Base-by-base conservation (phyloP, 352 stramenopile species). In the Phytophthora sojae region DNA sequence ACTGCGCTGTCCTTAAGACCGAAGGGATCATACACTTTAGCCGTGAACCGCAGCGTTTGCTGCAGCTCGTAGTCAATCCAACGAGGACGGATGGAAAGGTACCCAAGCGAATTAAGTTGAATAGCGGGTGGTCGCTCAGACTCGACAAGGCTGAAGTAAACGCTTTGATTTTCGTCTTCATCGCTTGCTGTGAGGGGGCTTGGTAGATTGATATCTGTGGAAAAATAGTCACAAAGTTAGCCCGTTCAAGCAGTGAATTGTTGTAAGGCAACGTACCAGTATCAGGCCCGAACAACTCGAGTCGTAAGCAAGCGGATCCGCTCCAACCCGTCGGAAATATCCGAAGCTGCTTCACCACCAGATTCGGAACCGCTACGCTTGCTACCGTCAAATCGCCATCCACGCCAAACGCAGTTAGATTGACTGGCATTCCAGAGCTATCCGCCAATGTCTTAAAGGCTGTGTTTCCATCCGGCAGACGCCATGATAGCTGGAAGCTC, bases 211-310 rank as follows among this genome's bases (percentile, higher is more conserved):
- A 57, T 30, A 19, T 75, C 71, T 77, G 26, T 6, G 17, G 17
- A 1, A 0, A 32, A 21, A 21, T 21, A 21, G 0, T 21, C 21
- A 21, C 21, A 21, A 21, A 21, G 21, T 21, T 1, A 21, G 21
- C 21, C 21, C 21, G 0, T 21, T 21, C 21, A 21, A 21, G 21
- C 21, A 21, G 21, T 21, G 21, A 21, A 21, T 21, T 21, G 21
- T 21, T 21, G 21, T 21, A 21, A 21, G 21, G 21, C 21, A 21
- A 21, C 21, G 30, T 80, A 89, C 81, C 75, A 73, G 68, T 58
- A 32, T 75, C 73, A n/a, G 72, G 77, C 8, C 83, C 77, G 19
- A 74, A 83, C 0, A 88, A 15, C 49, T 91, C 83, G n/a, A 91
- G 37, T 1, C 55, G 73, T 21, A 91, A 25, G 60, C 83, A 91